Evolutionary conservation across 1,284 basidiomycete species (phyloP).

Genomic region (Cryptococcus sp.): DNA sequence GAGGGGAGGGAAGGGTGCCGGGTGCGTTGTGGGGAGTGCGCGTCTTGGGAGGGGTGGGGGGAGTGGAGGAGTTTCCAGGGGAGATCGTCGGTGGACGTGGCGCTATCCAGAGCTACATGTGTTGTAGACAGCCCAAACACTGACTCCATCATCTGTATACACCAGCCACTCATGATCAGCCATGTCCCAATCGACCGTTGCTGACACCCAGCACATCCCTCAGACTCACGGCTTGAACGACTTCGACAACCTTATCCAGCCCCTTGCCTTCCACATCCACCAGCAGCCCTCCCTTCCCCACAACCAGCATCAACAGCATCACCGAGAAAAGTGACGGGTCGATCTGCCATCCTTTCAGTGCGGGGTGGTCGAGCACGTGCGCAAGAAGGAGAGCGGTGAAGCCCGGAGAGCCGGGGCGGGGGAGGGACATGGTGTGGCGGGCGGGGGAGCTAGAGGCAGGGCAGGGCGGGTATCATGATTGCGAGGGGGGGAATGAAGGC

Average conservation of each 20-base stretch:
- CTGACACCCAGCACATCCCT: not conserved
- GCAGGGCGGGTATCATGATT: not conserved
- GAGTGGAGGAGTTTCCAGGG: not conserved
- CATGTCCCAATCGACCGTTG: not conserved
- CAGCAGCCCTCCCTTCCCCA: slow-evolving; percentile 34
- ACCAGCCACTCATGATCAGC: not conserved
- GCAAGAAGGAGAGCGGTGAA: slow-evolving; percentile 23
- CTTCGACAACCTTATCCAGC: slow-evolving; percentile 1
- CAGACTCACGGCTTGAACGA: slow-evolving; percentile 13
- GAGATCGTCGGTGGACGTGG: slow-evolving; percentile 8
- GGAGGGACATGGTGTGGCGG: slow-evolving; percentile 6
- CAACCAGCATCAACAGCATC: slow-evolving; percentile 33
- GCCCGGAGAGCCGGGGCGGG: slow-evolving; percentile 11
- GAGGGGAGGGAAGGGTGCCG: not conserved
- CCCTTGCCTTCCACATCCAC: slow-evolving; percentile 25
- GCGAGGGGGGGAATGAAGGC: not conserved
- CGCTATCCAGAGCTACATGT: slow-evolving; percentile 11
- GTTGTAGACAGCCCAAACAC: slow-evolving; percentile 31
- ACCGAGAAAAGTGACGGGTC: slow-evolving; percentile 33
- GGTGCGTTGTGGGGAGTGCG: not conserved
- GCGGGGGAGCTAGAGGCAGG: not conserved
- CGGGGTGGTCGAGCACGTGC: slow-evolving; percentile 9
- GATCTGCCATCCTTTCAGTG: slow-evolving; percentile 23
- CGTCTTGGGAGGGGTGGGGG: not conserved
- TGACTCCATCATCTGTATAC: slow-evolving; percentile 22